Base-by-base conservation (phyloP, 2,329 filamentous ascomycete genomes). In the Stachybotrys elegans region DNA sequence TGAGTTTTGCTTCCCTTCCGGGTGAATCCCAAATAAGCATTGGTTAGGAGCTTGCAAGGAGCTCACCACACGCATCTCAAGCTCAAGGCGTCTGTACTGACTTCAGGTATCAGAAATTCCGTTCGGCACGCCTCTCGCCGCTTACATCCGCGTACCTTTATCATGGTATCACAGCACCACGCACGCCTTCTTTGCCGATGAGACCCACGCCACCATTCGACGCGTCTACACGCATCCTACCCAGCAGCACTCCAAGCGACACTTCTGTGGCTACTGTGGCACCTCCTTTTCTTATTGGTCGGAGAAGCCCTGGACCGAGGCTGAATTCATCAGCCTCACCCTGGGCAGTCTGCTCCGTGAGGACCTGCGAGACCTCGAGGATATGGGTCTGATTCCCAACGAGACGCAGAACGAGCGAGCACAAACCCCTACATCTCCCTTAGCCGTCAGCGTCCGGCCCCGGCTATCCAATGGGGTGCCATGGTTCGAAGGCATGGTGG, bases 191-290 rank as follows among this genome's bases (percentile, higher is more conserved):
- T 90, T 84, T 61, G 78, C 84, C 3, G 88, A 95, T 65, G 91
- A 95, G 68, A 80, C 82, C 14, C 77, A 80, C 61, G 55, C 71
- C 43, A 71, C 72, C 42, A 90, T 90, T 59, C 81, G 79, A 44
- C 78, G 83, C 32, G 73, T 76, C 39, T 90, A 87, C 62, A 79
- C 79, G 9, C 76, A 83, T 19, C 72, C 71, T 3, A 67, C 72
- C 53, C 76, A 78, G 42, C 72, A 75, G 42, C 68, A 77, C 54
- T 72, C 79, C 1, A 81, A 85, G 60, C 81, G 88, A 40, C 79
- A 89, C 53, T 96, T 96, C 65, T 96, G 91, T 66, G 91, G 91
- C 20, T 94, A 86, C 69, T 95, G 91, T 62, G 91, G 91, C 42
- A 95, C 90, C 0, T 86, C 87, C 12, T 70, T 96, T 43, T 85